These are phyloP conservation scores for Pueraria montana DNA, from an alignment of 306 rosid species.

Conservation along the genomic window DNA sequence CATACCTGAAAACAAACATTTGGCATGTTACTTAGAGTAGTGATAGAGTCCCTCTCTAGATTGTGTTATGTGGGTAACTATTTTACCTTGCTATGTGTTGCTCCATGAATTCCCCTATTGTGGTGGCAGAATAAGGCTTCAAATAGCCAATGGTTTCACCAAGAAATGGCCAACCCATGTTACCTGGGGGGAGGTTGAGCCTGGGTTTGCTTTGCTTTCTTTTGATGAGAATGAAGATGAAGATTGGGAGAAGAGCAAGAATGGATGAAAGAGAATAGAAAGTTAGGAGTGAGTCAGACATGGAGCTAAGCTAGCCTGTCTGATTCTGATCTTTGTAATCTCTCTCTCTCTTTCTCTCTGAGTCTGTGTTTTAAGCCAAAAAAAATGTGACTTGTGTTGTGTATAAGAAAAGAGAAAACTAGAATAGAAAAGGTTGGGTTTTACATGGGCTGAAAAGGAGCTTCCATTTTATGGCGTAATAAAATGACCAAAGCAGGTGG, in stretches of 20 bases:
- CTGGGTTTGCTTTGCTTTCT: constrained; percentile 62
- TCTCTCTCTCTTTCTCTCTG: constrained; percentile 12
- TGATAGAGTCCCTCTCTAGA: not conserved
- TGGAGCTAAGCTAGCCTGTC: constrained; percentile 61
- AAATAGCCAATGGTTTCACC: constrained; percentile 87
- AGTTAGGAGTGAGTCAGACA: constrained; percentile 68
- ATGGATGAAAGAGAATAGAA: constrained; percentile 69
- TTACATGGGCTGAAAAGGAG: constrained; percentile 47
- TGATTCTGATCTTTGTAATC: constrained; percentile 41
- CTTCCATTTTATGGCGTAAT: constrained; percentile 49
- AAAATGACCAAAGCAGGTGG: constrained; percentile 50
- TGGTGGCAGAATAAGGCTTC: constrained; percentile 84
- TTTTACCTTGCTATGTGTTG: constrained; percentile 80
- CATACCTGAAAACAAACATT: constrained; percentile 65
- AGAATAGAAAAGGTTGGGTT: constrained; percentile 29
- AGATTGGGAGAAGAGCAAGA: constrained; percentile 62
- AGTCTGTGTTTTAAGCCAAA: constrained; percentile 36
- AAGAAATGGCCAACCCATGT: constrained; percentile 94
- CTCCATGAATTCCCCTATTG: constrained; percentile 86
- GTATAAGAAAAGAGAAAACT: constrained; percentile 29
- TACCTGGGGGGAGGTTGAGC: constrained; percentile 88
- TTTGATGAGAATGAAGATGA: constrained; percentile 63
- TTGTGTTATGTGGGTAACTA: not conserved
- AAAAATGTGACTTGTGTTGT: constrained; percentile 10
- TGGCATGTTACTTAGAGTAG: not conserved